Evolutionary conservation across 768 basidiomycete species (phyloP), one percentile per base, ranked within the genome.

Genomic region (Leccinellum albellum): DNA sequence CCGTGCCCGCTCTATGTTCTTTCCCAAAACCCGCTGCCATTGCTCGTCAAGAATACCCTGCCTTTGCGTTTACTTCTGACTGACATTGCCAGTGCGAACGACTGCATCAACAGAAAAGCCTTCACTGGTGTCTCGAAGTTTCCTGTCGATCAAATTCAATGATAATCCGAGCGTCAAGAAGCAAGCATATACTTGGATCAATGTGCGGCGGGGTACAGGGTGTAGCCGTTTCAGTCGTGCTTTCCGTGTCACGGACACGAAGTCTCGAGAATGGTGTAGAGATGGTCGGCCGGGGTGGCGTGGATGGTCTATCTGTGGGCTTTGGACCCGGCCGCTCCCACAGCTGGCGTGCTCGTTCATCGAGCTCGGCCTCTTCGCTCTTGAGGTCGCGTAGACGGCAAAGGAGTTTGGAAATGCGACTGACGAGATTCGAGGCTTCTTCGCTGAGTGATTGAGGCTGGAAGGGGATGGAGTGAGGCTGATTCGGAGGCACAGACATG

Each of bases 31-130:
- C 62, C 57, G 13, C 55, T 60, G 17, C 60, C 53, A 17, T 49
- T 59, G 31, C 66, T 56, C 1, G 35, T n/a, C 45, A 58, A 21
- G 53, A 65, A 70, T 54, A 67, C 47, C 54, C 63, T 62, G 14
- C 63, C 65, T 50, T 54, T 65, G 32, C 68, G 63, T 48, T 60
- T 70, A 12, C 66, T 65, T 44, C 51, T 70, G 52, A 65, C 44
- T 3, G 59, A 67, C 63, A 56, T 65, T 5, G 60, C 51, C n/a
- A 58, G 55, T 14, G 59, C 58, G 6, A 65, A 56, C 14, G 67
- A 58, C 33, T 69, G 57, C 57, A 49, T 60, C 52, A 62, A 50
- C 40, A 64, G 6, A 49, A 69, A 66, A 0, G 53, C 3, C 28
- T 60, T 69, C 31, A 60, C 45, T 2, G 64, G 66, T 3, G 66